These are phyloP conservation scores for Fusarium neocosmosporiellum DNA, from an alignment of 2,329 filamentous ascomycete genomes.

Conservation along the genomic window DNA sequence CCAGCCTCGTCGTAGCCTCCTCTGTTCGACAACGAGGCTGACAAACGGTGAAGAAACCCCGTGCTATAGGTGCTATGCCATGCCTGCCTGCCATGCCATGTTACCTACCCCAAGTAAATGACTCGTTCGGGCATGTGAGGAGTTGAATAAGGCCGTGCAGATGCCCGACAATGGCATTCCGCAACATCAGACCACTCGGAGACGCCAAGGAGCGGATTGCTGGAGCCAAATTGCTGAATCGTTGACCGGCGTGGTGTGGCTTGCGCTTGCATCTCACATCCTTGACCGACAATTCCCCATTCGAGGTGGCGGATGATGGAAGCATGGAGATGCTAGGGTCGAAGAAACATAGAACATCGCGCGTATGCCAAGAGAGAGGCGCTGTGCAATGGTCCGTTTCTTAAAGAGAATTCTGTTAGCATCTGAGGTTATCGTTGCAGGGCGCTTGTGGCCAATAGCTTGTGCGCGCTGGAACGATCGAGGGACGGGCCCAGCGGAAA, in stretches of 20 bases:
- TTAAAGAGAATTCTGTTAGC: constrained; percentile 1
- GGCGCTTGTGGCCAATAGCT: neutral
- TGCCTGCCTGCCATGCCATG: neutral
- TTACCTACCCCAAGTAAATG: constrained; percentile 9
- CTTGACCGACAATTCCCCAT: constrained; percentile 33
- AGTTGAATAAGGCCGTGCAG: constrained; percentile 27
- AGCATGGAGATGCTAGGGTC: constrained; percentile 2
- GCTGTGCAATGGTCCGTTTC: neutral
- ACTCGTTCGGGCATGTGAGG: constrained; percentile 27
- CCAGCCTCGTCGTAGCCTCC: constrained; percentile 21
- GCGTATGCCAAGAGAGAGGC: neutral
- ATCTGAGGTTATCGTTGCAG: constrained; percentile 4
- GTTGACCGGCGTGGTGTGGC: constrained; percentile 34
- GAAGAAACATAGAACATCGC: neutral
- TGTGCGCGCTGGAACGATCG: neutral
- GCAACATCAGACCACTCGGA: constrained; percentile 37
- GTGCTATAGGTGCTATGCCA: neutral
- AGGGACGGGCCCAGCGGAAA: neutral
- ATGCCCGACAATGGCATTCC: constrained; percentile 31
- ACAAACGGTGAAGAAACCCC: constrained; percentile 10
- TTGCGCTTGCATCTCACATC: constrained; percentile 36
- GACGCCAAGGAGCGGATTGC: constrained; percentile 26
- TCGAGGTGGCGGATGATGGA: constrained; percentile 1
- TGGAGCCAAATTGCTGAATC: constrained; percentile 26
- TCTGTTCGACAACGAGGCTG: constrained; percentile 21